Evolutionary conservation across 78 protist genomes (phyloP).

Genomic region (Dictyostelium purpureum): DNA sequence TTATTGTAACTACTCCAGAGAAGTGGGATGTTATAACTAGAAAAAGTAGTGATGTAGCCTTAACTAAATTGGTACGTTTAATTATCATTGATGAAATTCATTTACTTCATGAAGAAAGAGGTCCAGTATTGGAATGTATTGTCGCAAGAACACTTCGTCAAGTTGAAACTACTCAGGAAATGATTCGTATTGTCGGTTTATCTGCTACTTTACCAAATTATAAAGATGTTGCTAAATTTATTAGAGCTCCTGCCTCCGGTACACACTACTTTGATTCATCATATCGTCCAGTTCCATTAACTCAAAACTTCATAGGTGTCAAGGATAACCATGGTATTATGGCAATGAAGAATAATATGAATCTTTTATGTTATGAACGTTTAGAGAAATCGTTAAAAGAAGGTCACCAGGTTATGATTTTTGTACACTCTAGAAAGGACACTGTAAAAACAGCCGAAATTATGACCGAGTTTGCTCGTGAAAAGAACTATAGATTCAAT

Average conservation of each 20-base stretch:
- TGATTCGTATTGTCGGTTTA: slow-evolving; percentile 99
- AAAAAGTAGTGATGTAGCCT: slow-evolving; percentile 92
- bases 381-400: slow-evolving; percentile 43
- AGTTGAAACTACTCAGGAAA: slow-evolving; percentile 95
- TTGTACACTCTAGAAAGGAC: slow-evolving; percentile 98
- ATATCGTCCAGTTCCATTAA: slow-evolving; percentile 99
- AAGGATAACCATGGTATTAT: slow-evolving; percentile 27
- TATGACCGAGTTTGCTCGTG: slow-evolving; percentile 83
- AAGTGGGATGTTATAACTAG: slow-evolving; percentile 99
- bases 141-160: slow-evolving; percentile 96
- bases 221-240: slow-evolving; percentile 97
- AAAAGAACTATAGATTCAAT: neutral
- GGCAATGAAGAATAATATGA: slow-evolving; percentile 58
- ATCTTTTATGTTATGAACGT: slow-evolving; percentile 84
- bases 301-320: slow-evolving; percentile 94
- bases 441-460: slow-evolving; percentile 92
- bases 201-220: slow-evolving; percentile 99
- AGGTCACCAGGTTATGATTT: slow-evolving; percentile 97
- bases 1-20: slow-evolving; percentile 99
- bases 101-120: slow-evolving; percentile 98
- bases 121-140: slow-evolving; percentile 98
- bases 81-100: slow-evolving; percentile 99
- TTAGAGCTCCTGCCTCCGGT: slow-evolving; percentile 91
- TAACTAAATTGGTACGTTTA: slow-evolving; percentile 84
- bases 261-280: slow-evolving; percentile 92